A percentile compares a stretch with the other conserved stretches of the same genome.
Evolutionary conservation across 1,284 basidiomycete species (phyloP).

Genomic region (Lentinula novae-zelandiae): DNA sequence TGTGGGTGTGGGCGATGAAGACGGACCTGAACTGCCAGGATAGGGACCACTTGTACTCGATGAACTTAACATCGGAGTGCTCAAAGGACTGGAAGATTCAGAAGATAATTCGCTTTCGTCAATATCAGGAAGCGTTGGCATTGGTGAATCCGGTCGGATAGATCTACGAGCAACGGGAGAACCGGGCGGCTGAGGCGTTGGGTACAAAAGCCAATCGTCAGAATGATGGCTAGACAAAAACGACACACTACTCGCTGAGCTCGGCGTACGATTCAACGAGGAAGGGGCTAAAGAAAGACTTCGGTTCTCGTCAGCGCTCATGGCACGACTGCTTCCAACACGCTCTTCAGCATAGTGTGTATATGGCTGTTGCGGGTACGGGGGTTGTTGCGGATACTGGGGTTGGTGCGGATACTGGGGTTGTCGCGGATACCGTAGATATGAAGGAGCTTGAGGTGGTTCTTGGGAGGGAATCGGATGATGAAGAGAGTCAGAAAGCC

Average conservation of each 20-base stretch:
- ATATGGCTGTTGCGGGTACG: constrained; percentile 10
- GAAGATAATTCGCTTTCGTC: constrained; percentile 16
- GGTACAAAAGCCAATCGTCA: constrained; percentile 42
- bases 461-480: constrained; percentile 12
- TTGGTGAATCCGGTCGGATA: constrained; percentile 6
- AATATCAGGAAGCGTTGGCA: constrained; percentile 24
- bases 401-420: background rate
- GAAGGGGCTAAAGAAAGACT: constrained; percentile 1
- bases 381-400: background rate
- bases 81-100: constrained; percentile 26
- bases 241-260: constrained; percentile 52
- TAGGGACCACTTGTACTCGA: constrained; percentile 16
- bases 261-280: constrained; percentile 28
- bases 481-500: constrained; percentile 48
- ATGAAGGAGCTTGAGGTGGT: constrained; percentile 6
- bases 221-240: constrained; percentile 75
- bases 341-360: constrained; percentile 13
- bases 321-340: constrained; percentile 27
- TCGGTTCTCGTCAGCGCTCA: background rate
- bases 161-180: constrained; percentile 5
- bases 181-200: background rate
- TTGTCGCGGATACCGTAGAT: background rate
- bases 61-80: constrained; percentile 21
- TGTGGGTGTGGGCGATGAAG: constrained; percentile 13
- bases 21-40: constrained; percentile 6